A percentile compares a stretch with the other conserved stretches of the same genome.
These are phyloP conservation scores for Circinella umbellata DNA, from an alignment of 371 early-diverging fungal genomes.

Conservation along the genomic window DNA sequence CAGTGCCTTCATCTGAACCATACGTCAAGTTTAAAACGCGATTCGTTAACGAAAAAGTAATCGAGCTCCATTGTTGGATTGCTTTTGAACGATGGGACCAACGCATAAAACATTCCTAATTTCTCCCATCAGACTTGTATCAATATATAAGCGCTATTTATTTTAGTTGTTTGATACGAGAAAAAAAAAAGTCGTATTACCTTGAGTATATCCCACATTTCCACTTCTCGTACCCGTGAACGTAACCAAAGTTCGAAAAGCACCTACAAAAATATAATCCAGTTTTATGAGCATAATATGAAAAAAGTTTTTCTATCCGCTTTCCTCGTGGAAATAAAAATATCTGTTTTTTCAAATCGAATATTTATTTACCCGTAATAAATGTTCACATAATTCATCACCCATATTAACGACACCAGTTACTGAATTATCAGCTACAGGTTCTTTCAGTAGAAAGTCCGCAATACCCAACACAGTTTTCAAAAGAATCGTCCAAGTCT, in stretches of 20 bases:
- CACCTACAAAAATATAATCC: conserved; percentile 32
- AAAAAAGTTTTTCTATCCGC: no score
- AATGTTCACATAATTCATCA: conserved; percentile 75
- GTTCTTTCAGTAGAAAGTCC: conserved; percentile 71
- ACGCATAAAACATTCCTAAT: conserved; percentile 55
- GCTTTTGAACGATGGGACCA: conserved; percentile 79
- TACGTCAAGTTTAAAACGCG: conserved; percentile 66
- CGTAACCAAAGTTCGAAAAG: conserved; percentile 80
- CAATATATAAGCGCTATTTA: no score
- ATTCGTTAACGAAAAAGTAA: conserved; percentile 61
- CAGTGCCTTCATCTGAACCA: conserved; percentile 64
- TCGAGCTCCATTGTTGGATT: conserved; percentile 75
- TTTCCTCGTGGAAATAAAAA: neutral
- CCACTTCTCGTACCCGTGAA: conserved; percentile 63
- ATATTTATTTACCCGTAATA: conserved; percentile 58
- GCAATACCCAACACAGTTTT: conserved; percentile 76
- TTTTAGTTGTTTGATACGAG: no score
- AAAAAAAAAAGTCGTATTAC: conserved; percentile 9
- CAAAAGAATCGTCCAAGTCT: conserved; percentile 79
- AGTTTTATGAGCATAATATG: no score
- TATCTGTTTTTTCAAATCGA: neutral
- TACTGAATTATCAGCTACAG: conserved; percentile 28
- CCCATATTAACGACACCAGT: conserved; percentile 66
- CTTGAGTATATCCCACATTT: conserved; percentile 78
- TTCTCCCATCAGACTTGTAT: no score